Base-by-base conservation (phyloP, 2,329 filamentous ascomycete species). In the Aspergillus terreus region DNA sequence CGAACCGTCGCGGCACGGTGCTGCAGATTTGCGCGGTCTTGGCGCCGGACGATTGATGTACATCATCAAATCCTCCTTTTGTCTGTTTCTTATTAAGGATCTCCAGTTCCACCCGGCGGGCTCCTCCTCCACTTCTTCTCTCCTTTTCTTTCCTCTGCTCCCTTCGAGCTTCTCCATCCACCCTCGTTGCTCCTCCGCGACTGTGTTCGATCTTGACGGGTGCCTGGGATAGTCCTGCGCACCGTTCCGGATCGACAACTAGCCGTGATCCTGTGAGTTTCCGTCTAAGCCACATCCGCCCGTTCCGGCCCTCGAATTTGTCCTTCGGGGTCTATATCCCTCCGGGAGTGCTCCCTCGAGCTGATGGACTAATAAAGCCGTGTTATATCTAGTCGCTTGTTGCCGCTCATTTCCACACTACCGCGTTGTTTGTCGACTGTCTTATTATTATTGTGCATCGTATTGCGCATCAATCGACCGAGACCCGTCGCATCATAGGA, bases 251-350 rank as follows among this genome's bases (percentile, higher is more conserved):
- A 42, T 42, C 38, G 38, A 42, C 38, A 2, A 42, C 17, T 51
- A 51, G 44, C 27, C 44, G 43, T 38, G 36, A 51, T 35, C 40
- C 15, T 38, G 50, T 52, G 36, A 49, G 50, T 49, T 15, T 27
- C 11, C 7, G 25, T 38, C 53, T 49, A 50, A 56, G 55, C 55
- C 55, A 54, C 55, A 51, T 50, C 53, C 55, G 55, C 48, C 41
- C 46, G 38, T 56, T 46, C 55, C 55, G 53, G 42, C 36, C 44
- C 25, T 12, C 41, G 33, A 19, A 38, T 36, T 25, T 27, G 19
- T 12, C 27, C 36, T 25, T n/a, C 32, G 21, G 17, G 5, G 19
- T 38, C 32, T 14, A 12, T 17, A 27, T 27, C 15, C 11, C 21
- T 14, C 41, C 41, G 41, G 19, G 27, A 21, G 27, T 44, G 27